Conservation (phyloP, 345 rosid species). For the Litchi chinensis region DNA sequence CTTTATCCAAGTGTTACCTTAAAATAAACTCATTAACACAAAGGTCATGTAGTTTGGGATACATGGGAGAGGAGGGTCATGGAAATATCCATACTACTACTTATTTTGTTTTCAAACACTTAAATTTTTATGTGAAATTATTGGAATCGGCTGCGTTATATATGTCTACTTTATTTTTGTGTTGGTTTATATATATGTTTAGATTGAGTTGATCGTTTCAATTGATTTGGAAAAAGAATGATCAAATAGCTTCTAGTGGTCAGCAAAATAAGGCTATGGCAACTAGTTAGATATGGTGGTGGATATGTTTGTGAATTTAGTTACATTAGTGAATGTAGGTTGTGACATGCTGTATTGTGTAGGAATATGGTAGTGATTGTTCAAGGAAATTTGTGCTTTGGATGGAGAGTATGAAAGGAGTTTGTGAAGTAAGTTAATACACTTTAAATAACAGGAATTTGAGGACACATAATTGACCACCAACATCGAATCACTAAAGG, state of each 20-base stretch:
- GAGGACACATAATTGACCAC: not conserved
- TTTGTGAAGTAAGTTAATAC: not conserved
- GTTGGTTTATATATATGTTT: not conserved
- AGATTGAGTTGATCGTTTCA: not conserved
- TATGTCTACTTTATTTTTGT: constrained; percentile 1
- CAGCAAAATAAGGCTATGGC: not conserved
- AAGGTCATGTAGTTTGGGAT: too few species aligned
- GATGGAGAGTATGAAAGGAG: not conserved
- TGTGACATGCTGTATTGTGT: too few species aligned
- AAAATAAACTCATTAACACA: too few species aligned
- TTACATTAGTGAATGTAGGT: not conserved
- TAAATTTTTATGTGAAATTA: not conserved
- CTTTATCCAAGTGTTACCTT: too few species aligned
- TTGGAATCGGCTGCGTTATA: not conserved
- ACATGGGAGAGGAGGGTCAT: too few species aligned
- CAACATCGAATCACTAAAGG: too few species aligned
- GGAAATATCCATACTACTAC: too few species aligned
- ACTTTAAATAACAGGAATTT: not conserved
- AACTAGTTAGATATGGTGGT: not conserved
- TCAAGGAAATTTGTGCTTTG: not conserved
- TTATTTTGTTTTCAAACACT: not conserved
- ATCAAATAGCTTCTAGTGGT: not conserved
- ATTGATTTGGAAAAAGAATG: not conserved
- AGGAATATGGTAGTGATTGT: too few species aligned
- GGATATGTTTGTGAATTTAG: not conserved